These are phyloP conservation scores for Prunus padus DNA, from an alignment of 306 rosid genomes.

Conservation along the genomic window DNA sequence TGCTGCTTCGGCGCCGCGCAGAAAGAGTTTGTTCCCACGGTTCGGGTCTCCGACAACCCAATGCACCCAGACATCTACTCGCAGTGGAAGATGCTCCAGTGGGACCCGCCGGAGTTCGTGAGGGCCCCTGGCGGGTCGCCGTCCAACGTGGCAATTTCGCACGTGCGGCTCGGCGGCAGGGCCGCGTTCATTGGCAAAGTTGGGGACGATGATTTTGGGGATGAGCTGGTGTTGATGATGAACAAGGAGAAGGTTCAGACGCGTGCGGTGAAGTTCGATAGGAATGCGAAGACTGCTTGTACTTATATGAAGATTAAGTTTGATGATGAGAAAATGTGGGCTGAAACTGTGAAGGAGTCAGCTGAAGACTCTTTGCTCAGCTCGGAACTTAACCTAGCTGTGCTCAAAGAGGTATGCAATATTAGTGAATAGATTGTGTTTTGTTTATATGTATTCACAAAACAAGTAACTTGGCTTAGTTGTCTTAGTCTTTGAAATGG, in stretches of 20 bases:
- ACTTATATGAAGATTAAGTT: constrained; percentile 61
- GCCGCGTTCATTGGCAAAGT: constrained; percentile 89
- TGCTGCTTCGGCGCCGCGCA: constrained; percentile 88
- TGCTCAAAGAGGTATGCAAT: constrained; percentile 68
- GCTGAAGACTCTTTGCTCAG: constrained; percentile 66
- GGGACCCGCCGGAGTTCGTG: constrained; percentile 94
- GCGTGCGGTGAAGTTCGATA: constrained; percentile 62
- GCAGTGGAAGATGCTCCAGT: constrained; percentile 94
- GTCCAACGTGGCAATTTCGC: constrained; percentile 85
- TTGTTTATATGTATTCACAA: not conserved
- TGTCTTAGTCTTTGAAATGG: too few species aligned
- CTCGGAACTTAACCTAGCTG: constrained; percentile 71
- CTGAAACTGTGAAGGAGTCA: constrained; percentile 52
- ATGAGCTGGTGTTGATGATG: constrained; percentile 70
- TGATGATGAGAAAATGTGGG: constrained; percentile 58
- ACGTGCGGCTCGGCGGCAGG: constrained; percentile 87
- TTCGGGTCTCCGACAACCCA: constrained; percentile 67
- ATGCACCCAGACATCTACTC: constrained; percentile 84
- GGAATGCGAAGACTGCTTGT: constrained; percentile 45
- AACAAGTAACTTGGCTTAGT: too few species aligned
- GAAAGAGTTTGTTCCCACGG: constrained; percentile 79
- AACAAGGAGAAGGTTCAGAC: constrained; percentile 83
- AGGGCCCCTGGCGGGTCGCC: constrained; percentile 78
- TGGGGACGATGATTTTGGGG: constrained; percentile 66
- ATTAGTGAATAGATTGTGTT: not conserved